Conservation (phyloP, 2,329 filamentous ascomycete species). For the Nigrograna mackinnonii region DNA sequence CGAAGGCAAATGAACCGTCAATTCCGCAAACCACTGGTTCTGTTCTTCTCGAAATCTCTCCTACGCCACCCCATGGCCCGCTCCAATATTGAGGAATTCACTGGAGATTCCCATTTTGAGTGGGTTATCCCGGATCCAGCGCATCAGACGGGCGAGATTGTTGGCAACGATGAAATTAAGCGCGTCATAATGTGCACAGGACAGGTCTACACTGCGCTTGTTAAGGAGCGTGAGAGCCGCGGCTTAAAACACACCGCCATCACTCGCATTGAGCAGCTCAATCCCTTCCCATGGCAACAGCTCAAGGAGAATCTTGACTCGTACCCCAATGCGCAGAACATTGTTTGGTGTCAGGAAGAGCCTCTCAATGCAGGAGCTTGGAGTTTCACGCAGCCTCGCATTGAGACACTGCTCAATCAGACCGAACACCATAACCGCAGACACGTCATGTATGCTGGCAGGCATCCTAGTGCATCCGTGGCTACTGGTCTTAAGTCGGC, state of each 20-base stretch:
- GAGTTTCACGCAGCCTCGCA: slow-evolving; percentile 95
- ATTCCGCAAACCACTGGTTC: slow-evolving; percentile 96
- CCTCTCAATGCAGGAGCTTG: slow-evolving; percentile 96
- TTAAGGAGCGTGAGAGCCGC: slow-evolving; percentile 88
- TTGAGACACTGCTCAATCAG: slow-evolving; percentile 93
- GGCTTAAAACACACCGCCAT: slow-evolving; percentile 89
- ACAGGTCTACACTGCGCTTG: slow-evolving; percentile 87
- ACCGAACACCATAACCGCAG: slow-evolving; percentile 91
- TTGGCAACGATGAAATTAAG: slow-evolving; percentile 82
- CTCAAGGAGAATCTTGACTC: slow-evolving; percentile 94
- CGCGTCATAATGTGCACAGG: slow-evolving; percentile 93
- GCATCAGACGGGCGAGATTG: slow-evolving; percentile 76
- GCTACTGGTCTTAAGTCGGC: slow-evolving; percentile 88
- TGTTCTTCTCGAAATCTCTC: slow-evolving; percentile 98
- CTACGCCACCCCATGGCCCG: slow-evolving; percentile 92
- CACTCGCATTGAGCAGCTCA: slow-evolving; percentile 94
- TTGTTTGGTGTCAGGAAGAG: slow-evolving; percentile 98
- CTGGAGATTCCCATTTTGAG: slow-evolving; percentile 87
- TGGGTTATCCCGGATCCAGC: slow-evolving; percentile 94
- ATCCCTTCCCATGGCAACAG: slow-evolving; percentile 98
- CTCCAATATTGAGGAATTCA: slow-evolving; percentile 89
- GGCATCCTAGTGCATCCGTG: slow-evolving; percentile 89
- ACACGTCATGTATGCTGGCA: slow-evolving; percentile 96
- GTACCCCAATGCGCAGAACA: slow-evolving; percentile 96
- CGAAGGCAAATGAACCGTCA: slow-evolving; percentile 98